Conservation (phyloP, 106 monocot genomes). For the Acanthochlamys bracteata region DNA sequence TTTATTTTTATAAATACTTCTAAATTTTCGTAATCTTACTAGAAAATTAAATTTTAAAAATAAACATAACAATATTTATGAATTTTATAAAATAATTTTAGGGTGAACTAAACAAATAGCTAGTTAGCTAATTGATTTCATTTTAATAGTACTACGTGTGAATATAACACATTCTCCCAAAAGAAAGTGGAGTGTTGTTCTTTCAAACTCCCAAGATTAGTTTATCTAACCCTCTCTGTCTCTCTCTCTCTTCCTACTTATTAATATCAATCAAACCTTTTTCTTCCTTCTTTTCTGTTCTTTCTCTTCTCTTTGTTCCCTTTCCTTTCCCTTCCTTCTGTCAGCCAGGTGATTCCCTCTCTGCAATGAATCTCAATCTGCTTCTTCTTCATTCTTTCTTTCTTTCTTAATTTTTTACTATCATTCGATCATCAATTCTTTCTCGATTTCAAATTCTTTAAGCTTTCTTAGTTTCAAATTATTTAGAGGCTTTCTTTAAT, state of each 20-base stretch:
- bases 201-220: background rate
- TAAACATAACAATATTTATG: too few relatives aligned
- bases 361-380: background rate
- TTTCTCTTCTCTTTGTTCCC: background rate
- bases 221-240: background rate
- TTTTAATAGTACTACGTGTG: too few relatives aligned
- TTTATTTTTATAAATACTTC: too few relatives aligned
- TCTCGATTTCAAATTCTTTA: background rate
- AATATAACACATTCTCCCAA: too few relatives aligned
- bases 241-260: background rate
- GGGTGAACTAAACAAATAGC: too few relatives aligned
- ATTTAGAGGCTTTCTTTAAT: too few relatives aligned
- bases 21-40: too few relatives aligned
- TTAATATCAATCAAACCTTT: background rate
- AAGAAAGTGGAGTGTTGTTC: too few relatives aligned
- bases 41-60: too few relatives aligned
- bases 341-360: constrained; percentile 7
- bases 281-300: background rate
- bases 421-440: background rate
- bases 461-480: background rate
- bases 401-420: background rate
- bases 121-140: too few relatives aligned
- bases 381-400: background rate
- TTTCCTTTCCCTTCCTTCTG: background rate
- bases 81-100: too few relatives aligned